Conservation (phyloP, 805 yeast genomes). For the Saccharomycopsis fermentans region DNA sequence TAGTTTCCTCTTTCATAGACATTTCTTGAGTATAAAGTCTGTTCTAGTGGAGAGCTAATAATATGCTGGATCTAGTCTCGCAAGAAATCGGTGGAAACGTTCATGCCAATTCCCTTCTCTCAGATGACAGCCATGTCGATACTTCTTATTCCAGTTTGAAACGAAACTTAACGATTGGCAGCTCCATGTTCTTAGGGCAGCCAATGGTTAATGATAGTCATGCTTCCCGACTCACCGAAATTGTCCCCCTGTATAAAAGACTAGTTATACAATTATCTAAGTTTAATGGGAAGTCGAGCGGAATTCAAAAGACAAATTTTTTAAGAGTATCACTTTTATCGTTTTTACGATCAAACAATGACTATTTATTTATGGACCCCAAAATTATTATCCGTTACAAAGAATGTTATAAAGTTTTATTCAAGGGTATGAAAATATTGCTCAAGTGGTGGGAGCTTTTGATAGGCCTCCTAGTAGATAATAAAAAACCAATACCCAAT, state of each 20-base stretch:
- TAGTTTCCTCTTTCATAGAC: not conserved
- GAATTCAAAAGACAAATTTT: slow-evolving; percentile 13
- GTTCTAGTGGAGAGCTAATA: not conserved
- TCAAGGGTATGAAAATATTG: slow-evolving; percentile 19
- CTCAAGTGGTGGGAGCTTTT: slow-evolving; percentile 48
- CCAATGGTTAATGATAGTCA: not conserved
- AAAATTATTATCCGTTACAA: not conserved
- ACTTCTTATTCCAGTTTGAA: not conserved
- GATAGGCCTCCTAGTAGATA: slow-evolving; percentile 25
- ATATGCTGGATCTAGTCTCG: not conserved
- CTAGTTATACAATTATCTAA: slow-evolving; percentile 12
- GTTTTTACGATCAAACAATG: slow-evolving; percentile 12
- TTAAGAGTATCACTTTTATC: slow-evolving; percentile 10
- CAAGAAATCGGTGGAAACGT: not conserved
- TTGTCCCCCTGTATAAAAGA: slow-evolving; percentile 10
- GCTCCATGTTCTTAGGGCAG: not conserved
- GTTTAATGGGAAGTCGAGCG: slow-evolving; percentile 10
- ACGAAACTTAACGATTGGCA: not conserved
- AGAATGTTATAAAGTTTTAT: slow-evolving; percentile 6
- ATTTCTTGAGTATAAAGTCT: not conserved
- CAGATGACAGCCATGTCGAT: not conserved
- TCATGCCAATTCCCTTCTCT: not conserved
- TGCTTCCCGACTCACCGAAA: slow-evolving; percentile 5
- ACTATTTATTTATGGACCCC: slow-evolving; percentile 2
- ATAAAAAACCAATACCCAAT: slow-evolving; percentile 29